phyloP scores from a whole-genome alignment of 805 yeast species.

The Candida insectorum region DNA sequence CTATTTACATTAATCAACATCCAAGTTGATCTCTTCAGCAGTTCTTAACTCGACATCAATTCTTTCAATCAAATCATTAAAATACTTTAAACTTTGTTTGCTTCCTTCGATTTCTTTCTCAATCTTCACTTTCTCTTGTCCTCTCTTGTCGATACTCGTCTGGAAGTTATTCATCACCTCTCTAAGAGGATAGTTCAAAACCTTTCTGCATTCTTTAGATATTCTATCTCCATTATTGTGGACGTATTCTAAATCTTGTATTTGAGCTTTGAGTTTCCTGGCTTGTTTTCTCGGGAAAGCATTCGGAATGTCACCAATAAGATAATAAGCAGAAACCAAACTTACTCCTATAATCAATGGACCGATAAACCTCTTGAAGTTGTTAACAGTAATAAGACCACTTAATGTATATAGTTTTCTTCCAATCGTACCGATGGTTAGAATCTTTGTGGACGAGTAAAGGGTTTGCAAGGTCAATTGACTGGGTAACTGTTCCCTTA shows the following conservation, averaged over 20 bases:
- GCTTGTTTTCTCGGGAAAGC: constrained; percentile 86
- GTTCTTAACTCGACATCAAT: constrained; percentile 40
- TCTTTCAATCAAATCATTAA: constrained; percentile 45
- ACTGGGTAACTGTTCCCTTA: constrained; percentile 30
- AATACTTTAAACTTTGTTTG: constrained; percentile 53
- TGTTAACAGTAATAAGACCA: constrained; percentile 33
- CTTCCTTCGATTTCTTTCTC: constrained; percentile 52
- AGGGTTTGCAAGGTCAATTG: constrained; percentile 40
- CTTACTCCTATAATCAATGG: constrained; percentile 53
- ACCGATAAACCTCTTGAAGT: constrained; percentile 45
- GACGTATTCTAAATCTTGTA: constrained; percentile 70
- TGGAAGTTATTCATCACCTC: constrained; percentile 76
- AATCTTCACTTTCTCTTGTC: constrained; percentile 54
- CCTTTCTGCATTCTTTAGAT: constrained; percentile 77
- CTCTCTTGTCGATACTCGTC: constrained; percentile 57
- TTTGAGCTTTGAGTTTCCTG: constrained; percentile 58
- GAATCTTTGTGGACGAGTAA: constrained; percentile 36
- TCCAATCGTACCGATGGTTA: constrained; percentile 41
- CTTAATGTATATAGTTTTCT: constrained; percentile 34
- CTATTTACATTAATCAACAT: constrained; percentile 14
- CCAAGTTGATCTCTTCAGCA: constrained; percentile 44
- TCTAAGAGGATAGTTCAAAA: constrained; percentile 74
- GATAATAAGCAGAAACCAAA: constrained; percentile 55
- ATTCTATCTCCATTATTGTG: constrained; percentile 76
- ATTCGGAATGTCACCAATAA: constrained; percentile 78